Conservation (phyloP, 441 rosid genomes). For the Lepidium campestre region DNA sequence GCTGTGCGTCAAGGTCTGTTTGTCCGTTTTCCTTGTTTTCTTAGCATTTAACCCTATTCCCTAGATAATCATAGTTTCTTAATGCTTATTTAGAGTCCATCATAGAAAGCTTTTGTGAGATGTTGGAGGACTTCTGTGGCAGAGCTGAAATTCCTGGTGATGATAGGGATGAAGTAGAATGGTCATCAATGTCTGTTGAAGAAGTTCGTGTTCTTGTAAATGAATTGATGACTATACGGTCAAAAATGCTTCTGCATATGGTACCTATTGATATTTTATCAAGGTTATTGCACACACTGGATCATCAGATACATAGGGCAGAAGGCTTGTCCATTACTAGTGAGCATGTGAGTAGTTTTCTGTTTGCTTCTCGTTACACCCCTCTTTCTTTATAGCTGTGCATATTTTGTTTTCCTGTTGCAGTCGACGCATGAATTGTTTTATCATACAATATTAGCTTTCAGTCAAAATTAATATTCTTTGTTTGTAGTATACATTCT, state of each 20-base stretch:
- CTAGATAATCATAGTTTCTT: conserved; percentile 8
- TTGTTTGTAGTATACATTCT: conserved; percentile 8
- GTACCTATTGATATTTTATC: conserved; percentile 79
- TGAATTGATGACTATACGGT: conserved; percentile 70
- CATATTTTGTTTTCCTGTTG: conserved; percentile 6
- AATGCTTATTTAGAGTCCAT: conserved; percentile 52
- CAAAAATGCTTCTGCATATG: conserved; percentile 81
- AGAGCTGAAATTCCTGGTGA: conserved; percentile 77
- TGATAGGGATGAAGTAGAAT: conserved; percentile 86
- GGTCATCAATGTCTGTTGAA: conserved; percentile 61
- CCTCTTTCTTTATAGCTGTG: not conserved
- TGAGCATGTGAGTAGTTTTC: conserved; percentile 63
- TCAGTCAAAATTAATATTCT: not conserved
- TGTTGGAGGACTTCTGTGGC: conserved; percentile 76
- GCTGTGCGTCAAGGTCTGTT: conserved; percentile 66
- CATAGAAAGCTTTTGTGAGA: conserved; percentile 62
- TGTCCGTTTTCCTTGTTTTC: conserved; percentile 15
- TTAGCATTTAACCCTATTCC: conserved; percentile 9
- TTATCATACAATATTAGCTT: not conserved
- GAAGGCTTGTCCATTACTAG: conserved; percentile 80
- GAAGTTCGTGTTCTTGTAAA: conserved; percentile 75
- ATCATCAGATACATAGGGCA: conserved; percentile 97
- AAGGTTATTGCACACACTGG: conserved; percentile 67
- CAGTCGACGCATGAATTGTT: conserved; percentile 1
- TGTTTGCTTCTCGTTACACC: not conserved